Percentiles rank a stretch among this genome's conserved stretches.
Conservation (phyloP, 2,329 filamentous ascomycete genomes). For the Furcasterigmium sp. region DNA sequence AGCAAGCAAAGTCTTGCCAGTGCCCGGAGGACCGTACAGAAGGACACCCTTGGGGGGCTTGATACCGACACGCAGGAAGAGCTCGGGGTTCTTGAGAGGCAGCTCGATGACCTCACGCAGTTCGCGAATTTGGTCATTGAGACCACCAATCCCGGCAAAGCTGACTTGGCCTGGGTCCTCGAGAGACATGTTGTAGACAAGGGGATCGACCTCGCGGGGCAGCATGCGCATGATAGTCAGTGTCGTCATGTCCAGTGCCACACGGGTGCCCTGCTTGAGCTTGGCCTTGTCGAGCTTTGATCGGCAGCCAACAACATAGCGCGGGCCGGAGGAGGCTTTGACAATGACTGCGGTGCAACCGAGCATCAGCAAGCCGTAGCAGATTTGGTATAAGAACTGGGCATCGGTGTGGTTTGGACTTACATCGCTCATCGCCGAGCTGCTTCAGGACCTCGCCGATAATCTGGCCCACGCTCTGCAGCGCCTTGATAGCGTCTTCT, state of each 20-base stretch:
- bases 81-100: slow-evolving; percentile 95
- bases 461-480: slow-evolving; percentile 98
- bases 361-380: background rate
- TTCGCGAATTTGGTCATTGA: slow-evolving; percentile 98
- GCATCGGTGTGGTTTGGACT: slow-evolving; percentile 27
- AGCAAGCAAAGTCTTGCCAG: slow-evolving; percentile 91
- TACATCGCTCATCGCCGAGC: slow-evolving; percentile 97
- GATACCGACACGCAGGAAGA: slow-evolving; percentile 95
- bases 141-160: slow-evolving; percentile 93
- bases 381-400: too few species aligned
- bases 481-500: slow-evolving; percentile 98
- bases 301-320: slow-evolving; percentile 97
- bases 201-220: slow-evolving; percentile 92
- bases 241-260: slow-evolving; percentile 98
- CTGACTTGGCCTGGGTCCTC: slow-evolving; percentile 97
- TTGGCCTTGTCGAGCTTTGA: slow-evolving; percentile 97
- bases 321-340: slow-evolving; percentile 92
- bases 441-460: slow-evolving; percentile 99
- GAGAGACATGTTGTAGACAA: slow-evolving; percentile 99
- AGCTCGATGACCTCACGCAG: slow-evolving; percentile 96
- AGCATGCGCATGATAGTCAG: slow-evolving; percentile 99
- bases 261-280: slow-evolving; percentile 96
- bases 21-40: slow-evolving; percentile 92
- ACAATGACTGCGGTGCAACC: slow-evolving; percentile 71
- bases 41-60: slow-evolving; percentile 98